Percentiles rank a stretch among this genome's conserved stretches.
Evolutionary conservation across 495 filamentous ascomycete genomes (phyloP).

Genomic region (Penicillium antarcticum): DNA sequence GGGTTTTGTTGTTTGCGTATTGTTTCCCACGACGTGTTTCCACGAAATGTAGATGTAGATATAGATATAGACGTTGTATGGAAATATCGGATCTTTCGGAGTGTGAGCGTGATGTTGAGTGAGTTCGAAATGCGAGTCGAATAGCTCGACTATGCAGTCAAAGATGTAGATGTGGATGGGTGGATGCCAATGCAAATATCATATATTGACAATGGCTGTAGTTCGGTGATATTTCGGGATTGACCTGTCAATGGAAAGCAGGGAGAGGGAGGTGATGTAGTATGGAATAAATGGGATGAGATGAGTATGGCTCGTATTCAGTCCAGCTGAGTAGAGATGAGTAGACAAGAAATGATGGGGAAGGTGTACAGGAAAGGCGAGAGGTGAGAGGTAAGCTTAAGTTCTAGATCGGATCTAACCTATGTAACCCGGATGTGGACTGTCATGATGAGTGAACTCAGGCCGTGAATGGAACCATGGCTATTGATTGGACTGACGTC

Average conservation of each 20-base stretch:
- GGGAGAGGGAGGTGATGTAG: background rate
- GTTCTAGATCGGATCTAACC: slow-evolving; percentile 5
- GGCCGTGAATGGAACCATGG: slow-evolving; percentile 9
- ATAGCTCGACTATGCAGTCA: no score
- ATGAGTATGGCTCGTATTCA: slow-evolving; percentile 8
- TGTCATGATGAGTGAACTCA: slow-evolving; percentile 16
- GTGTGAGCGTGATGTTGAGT: no score
- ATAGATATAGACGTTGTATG: background rate
- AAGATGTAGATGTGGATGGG: no score
- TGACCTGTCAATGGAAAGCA: background rate
- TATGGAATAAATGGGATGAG: background rate
- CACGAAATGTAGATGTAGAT: background rate
- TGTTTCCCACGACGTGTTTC: background rate
- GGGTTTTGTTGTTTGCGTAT: background rate
- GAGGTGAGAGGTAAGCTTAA: background rate
- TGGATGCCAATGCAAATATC: no score
- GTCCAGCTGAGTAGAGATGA: slow-evolving; percentile 21
- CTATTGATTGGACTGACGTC: slow-evolving; percentile 23
- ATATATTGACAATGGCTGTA: no score
- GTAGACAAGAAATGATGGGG: background rate
- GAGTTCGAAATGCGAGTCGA: no score
- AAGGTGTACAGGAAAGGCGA: background rate
- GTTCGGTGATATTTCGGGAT: background rate
- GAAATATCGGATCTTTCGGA: background rate
- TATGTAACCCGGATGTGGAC: background rate